Percentiles rank a stretch among this genome's conserved stretches.
Evolutionary conservation across 805 yeast genomes (phyloP).

Genomic region (Candida ascalaphidarum): DNA sequence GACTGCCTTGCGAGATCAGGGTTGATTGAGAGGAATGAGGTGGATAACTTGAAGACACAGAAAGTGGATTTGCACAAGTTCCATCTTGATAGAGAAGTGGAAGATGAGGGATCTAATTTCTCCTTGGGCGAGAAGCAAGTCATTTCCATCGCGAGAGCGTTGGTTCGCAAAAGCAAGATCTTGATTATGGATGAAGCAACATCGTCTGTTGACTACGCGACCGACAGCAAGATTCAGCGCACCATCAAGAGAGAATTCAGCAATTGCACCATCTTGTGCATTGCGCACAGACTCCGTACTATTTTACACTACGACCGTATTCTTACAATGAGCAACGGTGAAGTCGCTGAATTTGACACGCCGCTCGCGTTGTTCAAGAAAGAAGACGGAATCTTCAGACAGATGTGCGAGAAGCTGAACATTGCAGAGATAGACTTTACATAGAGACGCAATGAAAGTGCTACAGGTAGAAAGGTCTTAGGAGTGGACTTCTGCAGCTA

Average conservation of each 20-base stretch:
- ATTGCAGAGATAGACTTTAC: slow-evolving; percentile 19
- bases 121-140: slow-evolving; percentile 32
- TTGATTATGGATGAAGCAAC: slow-evolving; percentile 33
- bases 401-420: slow-evolving; percentile 30
- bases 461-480: no score
- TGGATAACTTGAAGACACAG: slow-evolving; percentile 1
- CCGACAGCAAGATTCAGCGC: slow-evolving; percentile 26
- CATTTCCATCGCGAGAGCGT: slow-evolving; percentile 28
- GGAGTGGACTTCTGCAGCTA: no score
- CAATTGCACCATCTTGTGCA: slow-evolving; percentile 27
- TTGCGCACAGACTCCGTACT: slow-evolving; percentile 31
- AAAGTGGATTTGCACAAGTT: slow-evolving; percentile 19
- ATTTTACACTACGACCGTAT: slow-evolving; percentile 27
- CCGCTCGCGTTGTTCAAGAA: slow-evolving; percentile 22
- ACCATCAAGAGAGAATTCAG: slow-evolving; percentile 24
- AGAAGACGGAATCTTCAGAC: slow-evolving; percentile 18
- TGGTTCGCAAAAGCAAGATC: slow-evolving; percentile 27
- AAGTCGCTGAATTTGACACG: slow-evolving; percentile 24
- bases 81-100: slow-evolving; percentile 27
- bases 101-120: slow-evolving; percentile 27
- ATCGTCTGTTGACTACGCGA: slow-evolving; percentile 29
- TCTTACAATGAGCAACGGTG: slow-evolving; percentile 25
- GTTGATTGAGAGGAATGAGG: neutral
- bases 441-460: no score
- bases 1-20: slow-evolving; percentile 6